Conservation (phyloP, 441 rosid species). For the Brassica balearica region DNA sequence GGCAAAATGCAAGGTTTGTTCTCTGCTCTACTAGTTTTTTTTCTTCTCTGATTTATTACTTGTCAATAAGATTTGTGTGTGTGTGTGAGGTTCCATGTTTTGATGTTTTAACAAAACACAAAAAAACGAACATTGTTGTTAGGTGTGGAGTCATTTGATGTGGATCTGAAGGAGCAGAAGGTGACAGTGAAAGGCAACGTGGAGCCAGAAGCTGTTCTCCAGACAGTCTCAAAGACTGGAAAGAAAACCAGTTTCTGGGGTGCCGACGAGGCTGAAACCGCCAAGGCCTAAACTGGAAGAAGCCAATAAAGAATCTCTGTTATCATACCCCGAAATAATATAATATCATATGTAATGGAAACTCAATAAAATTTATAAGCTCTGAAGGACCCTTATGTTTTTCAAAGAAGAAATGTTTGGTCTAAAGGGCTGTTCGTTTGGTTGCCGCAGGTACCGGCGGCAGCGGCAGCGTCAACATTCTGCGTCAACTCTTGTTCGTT, state of each 20-base stretch:
- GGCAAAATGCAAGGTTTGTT: conserved; percentile 83
- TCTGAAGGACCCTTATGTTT: neutral
- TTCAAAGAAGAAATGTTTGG: neutral
- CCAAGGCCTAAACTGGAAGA: conserved; percentile 30
- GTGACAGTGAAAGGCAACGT: conserved; percentile 89
- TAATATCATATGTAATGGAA: neutral
- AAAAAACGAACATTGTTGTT: conserved; percentile 7
- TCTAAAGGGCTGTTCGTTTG: no score
- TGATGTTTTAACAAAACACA: neutral
- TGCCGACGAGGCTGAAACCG: conserved; percentile 47
- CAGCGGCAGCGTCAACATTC: no score
- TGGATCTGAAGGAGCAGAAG: conserved; percentile 81
- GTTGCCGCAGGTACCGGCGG: no score
- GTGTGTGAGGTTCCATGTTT: neutral
- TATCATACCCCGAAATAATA: no score
- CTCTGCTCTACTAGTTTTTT: neutral
- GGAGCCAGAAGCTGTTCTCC: conserved; percentile 78
- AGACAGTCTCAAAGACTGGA: conserved; percentile 84
- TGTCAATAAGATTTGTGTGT: no score
- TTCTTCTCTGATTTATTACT: no score
- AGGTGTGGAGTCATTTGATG: conserved; percentile 86
- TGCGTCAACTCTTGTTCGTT: no score
- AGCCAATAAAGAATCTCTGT: neutral
- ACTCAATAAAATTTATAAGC: neutral
- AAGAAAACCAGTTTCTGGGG: conserved; percentile 90